Evolutionary conservation across 208 protist species (phyloP).

Genomic region (Zelonia costaricensis): DNA sequence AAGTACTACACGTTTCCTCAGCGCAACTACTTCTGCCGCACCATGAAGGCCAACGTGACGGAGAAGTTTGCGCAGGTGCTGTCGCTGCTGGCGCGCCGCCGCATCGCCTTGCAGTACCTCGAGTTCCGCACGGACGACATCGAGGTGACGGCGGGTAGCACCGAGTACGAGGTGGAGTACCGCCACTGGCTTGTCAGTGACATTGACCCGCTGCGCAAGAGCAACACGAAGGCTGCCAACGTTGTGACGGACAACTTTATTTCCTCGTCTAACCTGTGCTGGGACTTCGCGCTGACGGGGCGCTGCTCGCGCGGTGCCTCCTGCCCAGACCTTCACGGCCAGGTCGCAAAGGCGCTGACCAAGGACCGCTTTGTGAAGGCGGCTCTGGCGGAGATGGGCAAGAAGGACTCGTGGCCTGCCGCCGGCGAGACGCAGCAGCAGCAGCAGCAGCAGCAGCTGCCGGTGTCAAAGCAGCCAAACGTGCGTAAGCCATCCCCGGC

Average conservation of each 20-base stretch:
- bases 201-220: constrained; percentile 12
- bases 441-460: not conserved
- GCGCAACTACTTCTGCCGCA: constrained; percentile 56
- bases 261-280: constrained; percentile 48
- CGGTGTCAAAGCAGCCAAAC: not conserved
- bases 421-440: not conserved
- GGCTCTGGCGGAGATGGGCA: constrained; percentile 44
- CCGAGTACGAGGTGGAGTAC: constrained; percentile 54
- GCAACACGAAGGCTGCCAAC: not conserved
- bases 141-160: constrained; percentile 45
- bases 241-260: constrained; percentile 50
- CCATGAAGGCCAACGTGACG: constrained; percentile 59
- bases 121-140: constrained; percentile 57
- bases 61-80: constrained; percentile 47
- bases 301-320: constrained; percentile 37
- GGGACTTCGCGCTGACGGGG: constrained; percentile 53
- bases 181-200: constrained; percentile 47
- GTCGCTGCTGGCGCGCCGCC: constrained; percentile 39
- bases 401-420: constrained; percentile 24
- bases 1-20: constrained; percentile 41
- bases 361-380: constrained; percentile 47
- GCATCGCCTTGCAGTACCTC: constrained; percentile 50
- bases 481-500: not conserved
- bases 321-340: constrained; percentile 44
- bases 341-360: constrained; percentile 45